Percentiles rank a stretch among this genome's conserved stretches.
Conservation (phyloP, 2,329 filamentous ascomycete species). For the Ilyonectria sp. region DNA sequence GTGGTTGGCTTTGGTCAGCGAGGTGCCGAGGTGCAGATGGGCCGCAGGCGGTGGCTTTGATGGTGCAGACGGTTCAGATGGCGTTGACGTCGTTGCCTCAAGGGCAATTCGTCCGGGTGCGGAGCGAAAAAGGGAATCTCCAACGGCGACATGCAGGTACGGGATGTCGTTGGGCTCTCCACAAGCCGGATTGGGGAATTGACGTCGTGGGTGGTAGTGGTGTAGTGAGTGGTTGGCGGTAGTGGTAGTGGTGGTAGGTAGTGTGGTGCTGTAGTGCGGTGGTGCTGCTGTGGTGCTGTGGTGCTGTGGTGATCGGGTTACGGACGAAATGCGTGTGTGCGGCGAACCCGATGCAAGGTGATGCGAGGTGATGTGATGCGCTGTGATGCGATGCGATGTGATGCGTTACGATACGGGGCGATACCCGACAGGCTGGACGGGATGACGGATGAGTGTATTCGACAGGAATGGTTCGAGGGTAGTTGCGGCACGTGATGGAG, state of each 20-base stretch:
- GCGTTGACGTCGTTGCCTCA: slow-evolving; percentile 12
- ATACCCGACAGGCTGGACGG: slow-evolving; percentile 7
- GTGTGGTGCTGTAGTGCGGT: background rate
- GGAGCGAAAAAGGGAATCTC: background rate
- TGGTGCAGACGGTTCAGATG: slow-evolving; percentile 16
- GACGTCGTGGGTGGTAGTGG: background rate
- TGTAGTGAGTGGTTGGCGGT: background rate
- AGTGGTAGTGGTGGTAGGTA: background rate
- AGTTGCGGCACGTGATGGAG: slow-evolving; percentile 22
- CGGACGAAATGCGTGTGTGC: background rate
- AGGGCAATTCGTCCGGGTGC: slow-evolving; percentile 1
- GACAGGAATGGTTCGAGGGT: slow-evolving; percentile 15
- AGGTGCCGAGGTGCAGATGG: slow-evolving; percentile 5
- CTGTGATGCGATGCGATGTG: slow-evolving; percentile 5
- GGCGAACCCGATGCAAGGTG: slow-evolving; percentile 8
- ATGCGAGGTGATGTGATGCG: slow-evolving; percentile 17
- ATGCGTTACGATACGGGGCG: slow-evolving; percentile 4
- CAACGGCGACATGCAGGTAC: slow-evolving; percentile 7
- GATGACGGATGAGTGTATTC: slow-evolving; percentile 12
- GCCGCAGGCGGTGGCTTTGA: slow-evolving; percentile 14
- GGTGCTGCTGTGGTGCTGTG: slow-evolving; percentile 1
- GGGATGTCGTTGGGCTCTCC: slow-evolving; percentile 2
- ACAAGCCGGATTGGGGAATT: slow-evolving; percentile 10
- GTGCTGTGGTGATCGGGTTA: slow-evolving; percentile 7
- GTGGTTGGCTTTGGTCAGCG: background rate